Conservation (phyloP, 257 asterid genomes). For the Plantago elongata region DNA sequence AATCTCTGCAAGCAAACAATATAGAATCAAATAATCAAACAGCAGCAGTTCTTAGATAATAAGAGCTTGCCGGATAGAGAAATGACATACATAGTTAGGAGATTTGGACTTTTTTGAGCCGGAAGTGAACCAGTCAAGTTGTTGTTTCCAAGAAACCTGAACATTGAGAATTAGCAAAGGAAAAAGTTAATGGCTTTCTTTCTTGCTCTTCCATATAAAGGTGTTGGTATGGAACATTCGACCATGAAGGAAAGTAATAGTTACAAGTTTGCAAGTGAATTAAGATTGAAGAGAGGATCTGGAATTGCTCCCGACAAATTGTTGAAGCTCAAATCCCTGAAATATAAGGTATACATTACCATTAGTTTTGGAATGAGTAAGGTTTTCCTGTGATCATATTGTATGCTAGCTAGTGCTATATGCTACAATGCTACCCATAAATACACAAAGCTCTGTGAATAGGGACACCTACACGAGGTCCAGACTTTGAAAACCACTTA, state of each 20-base stretch:
- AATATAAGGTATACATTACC: conserved; percentile 2
- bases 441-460: neutral
- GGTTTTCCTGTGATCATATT: neutral
- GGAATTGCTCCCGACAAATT: conserved; percentile 60
- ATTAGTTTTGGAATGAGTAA: neutral
- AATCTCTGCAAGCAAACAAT: conserved; percentile 46
- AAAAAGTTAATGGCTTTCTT: neutral
- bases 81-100: conserved; percentile 45
- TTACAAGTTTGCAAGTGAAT: conserved; percentile 51
- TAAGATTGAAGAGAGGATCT: conserved; percentile 46
- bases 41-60: neutral
- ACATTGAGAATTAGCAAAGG: conserved; percentile 5
- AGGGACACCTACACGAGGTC: conserved; percentile 49
- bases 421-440: neutral
- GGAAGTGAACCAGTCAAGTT: conserved; percentile 56
- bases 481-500: conserved; percentile 47
- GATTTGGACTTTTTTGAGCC: conserved; percentile 34
- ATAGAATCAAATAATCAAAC: neutral
- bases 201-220: neutral
- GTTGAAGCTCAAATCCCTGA: conserved; percentile 95
- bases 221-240: neutral
- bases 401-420: neutral
- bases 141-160: conserved; percentile 88
- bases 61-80: neutral
- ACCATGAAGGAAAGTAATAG: neutral